Conservation (phyloP, 2,329 filamentous ascomycete genomes). For the Pleomassaria siparia region DNA sequence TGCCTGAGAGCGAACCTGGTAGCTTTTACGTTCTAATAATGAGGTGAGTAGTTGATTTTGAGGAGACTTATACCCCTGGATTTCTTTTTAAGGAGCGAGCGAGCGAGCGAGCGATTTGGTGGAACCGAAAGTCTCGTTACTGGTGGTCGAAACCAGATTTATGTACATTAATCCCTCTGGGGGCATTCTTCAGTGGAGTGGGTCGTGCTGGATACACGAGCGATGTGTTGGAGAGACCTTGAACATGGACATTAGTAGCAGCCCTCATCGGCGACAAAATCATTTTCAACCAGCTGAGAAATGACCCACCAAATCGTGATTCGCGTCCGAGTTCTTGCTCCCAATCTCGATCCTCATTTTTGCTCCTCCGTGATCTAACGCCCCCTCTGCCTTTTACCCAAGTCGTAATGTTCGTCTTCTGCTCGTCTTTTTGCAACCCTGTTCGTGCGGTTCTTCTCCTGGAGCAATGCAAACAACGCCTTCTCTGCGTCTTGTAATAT, state of each 20-base stretch:
- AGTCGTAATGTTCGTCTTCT: conserved; percentile 28
- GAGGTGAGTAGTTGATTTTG: conserved; percentile 14
- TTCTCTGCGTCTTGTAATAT: conserved; percentile 59
- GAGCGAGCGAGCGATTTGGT: neutral
- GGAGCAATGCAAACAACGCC: conserved; percentile 26
- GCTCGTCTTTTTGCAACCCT: neutral
- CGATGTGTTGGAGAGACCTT: neutral
- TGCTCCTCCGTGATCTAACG: neutral
- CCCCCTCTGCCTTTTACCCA: conserved; percentile 29
- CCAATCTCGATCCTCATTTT: neutral
- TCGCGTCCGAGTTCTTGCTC: neutral
- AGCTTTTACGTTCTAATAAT: conserved; percentile 16
- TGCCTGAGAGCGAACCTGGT: conserved; percentile 10
- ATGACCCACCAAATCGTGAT: neutral
- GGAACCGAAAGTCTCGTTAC: neutral
- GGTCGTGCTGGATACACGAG: neutral
- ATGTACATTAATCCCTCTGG: neutral
- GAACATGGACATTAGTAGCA: conserved; percentile 4
- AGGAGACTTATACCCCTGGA: conserved; percentile 29
- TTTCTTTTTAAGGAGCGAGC: conserved; percentile 21
- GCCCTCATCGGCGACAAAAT: conserved; percentile 5
- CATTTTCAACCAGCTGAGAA: conserved; percentile 29
- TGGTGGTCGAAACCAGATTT: neutral
- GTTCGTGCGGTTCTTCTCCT: conserved; percentile 28
- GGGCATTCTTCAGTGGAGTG: neutral